Percentiles rank a stretch among this genome's conserved stretches.
phyloP scores from a whole-genome alignment of 495 filamentous ascomycete genomes.

The Peziza echinospora region DNA sequence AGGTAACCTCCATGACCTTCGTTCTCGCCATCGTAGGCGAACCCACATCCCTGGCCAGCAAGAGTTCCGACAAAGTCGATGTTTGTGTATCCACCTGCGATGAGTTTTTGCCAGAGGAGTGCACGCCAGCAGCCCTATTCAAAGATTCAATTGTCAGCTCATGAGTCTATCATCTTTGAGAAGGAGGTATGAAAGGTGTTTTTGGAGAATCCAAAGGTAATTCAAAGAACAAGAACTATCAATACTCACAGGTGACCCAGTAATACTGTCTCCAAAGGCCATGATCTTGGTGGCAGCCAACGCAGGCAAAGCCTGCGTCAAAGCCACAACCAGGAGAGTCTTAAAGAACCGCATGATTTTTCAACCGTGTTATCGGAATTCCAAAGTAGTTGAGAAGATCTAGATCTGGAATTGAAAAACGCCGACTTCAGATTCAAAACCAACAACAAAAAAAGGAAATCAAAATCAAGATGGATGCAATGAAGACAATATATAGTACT shows the following conservation, averaged over 20 bases:
- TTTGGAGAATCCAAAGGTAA: background rate
- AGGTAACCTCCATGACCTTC: slow-evolving; percentile 27
- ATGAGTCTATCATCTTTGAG: background rate
- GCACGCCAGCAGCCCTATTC: slow-evolving; percentile 25
- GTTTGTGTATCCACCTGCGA: slow-evolving; percentile 13
- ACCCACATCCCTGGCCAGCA: slow-evolving; percentile 19
- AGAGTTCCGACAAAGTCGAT: slow-evolving; percentile 25
- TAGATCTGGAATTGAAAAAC: no score
- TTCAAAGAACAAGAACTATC: background rate
- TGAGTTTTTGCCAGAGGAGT: slow-evolving; percentile 21
- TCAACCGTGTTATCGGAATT: background rate
- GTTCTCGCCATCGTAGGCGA: slow-evolving; percentile 27
- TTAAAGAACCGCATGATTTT: background rate
- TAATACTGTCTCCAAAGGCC: slow-evolving; percentile 25
- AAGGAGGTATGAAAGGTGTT: no score
- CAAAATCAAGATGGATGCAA: no score
- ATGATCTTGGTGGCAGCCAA: slow-evolving; percentile 20
- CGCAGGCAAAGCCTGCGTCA: background rate
- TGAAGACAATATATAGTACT: no score
- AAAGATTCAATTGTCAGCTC: no score
- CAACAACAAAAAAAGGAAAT: no score
- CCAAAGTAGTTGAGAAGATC: background rate
- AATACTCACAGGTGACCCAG: slow-evolving; percentile 19
- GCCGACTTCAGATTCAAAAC: no score
- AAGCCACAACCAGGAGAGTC: background rate